Percentiles rank a stretch among this genome's conserved stretches.
Evolutionary conservation across 139 green algal species (phyloP).

Genomic region (Chlorella sp.): DNA sequence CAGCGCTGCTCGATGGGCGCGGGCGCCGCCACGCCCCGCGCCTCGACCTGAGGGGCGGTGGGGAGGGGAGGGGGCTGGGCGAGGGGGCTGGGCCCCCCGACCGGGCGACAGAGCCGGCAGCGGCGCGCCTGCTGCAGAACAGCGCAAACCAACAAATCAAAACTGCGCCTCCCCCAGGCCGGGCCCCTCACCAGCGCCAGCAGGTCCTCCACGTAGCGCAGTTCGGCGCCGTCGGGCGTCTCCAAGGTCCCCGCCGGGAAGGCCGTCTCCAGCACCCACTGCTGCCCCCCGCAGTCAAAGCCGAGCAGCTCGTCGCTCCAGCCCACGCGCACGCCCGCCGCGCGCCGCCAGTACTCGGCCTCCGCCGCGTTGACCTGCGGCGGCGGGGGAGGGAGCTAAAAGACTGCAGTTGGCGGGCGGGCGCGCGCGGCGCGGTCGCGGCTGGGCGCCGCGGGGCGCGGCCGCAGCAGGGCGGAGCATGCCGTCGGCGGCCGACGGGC

Average conservation of each 20-base stretch:
- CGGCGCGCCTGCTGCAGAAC: too few species aligned
- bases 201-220: conserved; percentile 80
- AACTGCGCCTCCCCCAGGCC: neutral
- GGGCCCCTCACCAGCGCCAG: conserved; percentile 69
- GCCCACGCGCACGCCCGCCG: conserved; percentile 58
- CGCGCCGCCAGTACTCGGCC: conserved; percentile 83
- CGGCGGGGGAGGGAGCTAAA: too few species aligned
- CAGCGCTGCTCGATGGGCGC: conserved; percentile 97
- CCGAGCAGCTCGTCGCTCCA: conserved; percentile 94
- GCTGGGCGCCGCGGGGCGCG: too few species aligned
- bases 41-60: too few species aligned
- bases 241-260: conserved; percentile 61
- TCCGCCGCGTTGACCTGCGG: conserved; percentile 85
- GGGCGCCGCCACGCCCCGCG: conserved; percentile 73
- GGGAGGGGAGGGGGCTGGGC: too few species aligned
- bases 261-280: conserved; percentile 95
- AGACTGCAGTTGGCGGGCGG: too few species aligned
- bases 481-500: too few species aligned
- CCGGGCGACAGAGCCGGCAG: too few species aligned
- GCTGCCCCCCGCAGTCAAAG: conserved; percentile 98
- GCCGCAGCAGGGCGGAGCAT: too few species aligned
- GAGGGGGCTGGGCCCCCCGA: too few species aligned
- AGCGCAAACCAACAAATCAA: too few species aligned
- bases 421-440: too few species aligned
- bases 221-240: conserved; percentile 46